A percentile compares a stretch with the other conserved stretches of the same genome.
phyloP scores from a whole-genome alignment of 768 basidiomycete species.

The Lepiota brunneoincarnata region DNA sequence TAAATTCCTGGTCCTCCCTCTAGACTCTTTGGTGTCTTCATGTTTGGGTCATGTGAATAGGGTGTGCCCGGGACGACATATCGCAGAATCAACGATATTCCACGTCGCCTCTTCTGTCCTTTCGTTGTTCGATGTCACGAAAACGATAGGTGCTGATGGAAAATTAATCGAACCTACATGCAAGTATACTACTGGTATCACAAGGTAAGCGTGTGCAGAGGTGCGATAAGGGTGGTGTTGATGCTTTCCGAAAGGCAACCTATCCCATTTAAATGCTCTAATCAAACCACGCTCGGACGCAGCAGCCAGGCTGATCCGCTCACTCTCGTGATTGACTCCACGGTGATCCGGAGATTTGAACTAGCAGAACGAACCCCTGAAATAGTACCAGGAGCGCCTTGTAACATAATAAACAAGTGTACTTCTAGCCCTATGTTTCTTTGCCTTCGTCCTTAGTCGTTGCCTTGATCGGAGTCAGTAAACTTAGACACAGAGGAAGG shows the following conservation, averaged over 20 bases:
- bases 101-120: conserved; percentile 15
- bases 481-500: too few species aligned
- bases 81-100: conserved; percentile 17
- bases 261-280: conserved; percentile 35
- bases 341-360: too few species aligned
- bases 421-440: too few species aligned
- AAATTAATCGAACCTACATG: conserved; percentile 13
- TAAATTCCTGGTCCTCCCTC: background rate
- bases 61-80: conserved; percentile 24
- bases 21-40: background rate
- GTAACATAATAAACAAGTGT: too few species aligned
- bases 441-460: too few species aligned
- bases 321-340: too few species aligned
- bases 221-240: background rate
- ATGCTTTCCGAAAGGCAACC: background rate
- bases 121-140: conserved; percentile 16
- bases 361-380: too few species aligned
- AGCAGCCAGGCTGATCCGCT: conserved; percentile 22
- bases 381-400: too few species aligned
- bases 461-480: too few species aligned
- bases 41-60: conserved; percentile 6
- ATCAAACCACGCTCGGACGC: conserved; percentile 41
- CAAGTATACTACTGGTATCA: conserved; percentile 9
- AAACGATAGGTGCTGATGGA: conserved; percentile 13
- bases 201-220: background rate